phyloP scores from a whole-genome alignment of 1,284 basidiomycete species.

The Cryptococcus maquisensis region DNA sequence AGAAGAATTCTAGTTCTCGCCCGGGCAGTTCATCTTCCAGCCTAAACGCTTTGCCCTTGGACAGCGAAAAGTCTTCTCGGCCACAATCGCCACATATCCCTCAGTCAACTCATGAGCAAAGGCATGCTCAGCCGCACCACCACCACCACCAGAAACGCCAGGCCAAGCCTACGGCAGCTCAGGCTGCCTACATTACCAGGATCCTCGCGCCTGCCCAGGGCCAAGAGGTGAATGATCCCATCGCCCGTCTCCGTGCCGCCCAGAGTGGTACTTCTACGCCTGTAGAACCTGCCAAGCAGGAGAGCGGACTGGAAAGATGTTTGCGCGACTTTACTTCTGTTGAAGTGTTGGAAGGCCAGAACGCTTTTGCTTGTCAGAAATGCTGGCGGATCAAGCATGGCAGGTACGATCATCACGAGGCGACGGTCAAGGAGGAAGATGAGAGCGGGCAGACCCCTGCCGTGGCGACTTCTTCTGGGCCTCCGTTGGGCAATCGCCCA shows the following conservation, averaged over 20 bases:
- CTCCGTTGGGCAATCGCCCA: neutral
- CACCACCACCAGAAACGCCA: conserved; percentile 12
- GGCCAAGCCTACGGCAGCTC: conserved; percentile 41
- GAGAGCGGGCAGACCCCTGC: conserved; percentile 19
- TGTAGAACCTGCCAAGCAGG: conserved; percentile 4
- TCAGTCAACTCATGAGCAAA: conserved; percentile 1
- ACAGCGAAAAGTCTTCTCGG: neutral
- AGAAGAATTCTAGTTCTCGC: conserved; percentile 26
- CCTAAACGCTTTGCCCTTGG: neutral
- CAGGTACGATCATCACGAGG: conserved; percentile 24
- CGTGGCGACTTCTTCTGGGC: neutral
- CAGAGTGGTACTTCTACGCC: conserved; percentile 20
- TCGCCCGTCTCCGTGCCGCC: conserved; percentile 38
- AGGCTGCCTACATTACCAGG: conserved; percentile 48
- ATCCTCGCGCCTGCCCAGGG: conserved; percentile 33
- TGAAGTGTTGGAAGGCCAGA: conserved; percentile 86
- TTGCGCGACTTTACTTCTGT: conserved; percentile 81
- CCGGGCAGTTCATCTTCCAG: conserved; percentile 11
- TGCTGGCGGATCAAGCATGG: conserved; percentile 71
- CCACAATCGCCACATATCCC: neutral
- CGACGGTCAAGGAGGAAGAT: conserved; percentile 42
- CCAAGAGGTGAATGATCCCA: conserved; percentile 27
- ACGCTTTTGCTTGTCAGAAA: conserved; percentile 83
- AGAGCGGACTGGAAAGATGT: conserved; percentile 55
- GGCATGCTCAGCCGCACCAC: conserved; percentile 1